A percentile compares a stretch with the other conserved stretches of the same genome.
phyloP scores from a whole-genome alignment of 345 rosid species.

The Cochlearia excelsa region DNA sequence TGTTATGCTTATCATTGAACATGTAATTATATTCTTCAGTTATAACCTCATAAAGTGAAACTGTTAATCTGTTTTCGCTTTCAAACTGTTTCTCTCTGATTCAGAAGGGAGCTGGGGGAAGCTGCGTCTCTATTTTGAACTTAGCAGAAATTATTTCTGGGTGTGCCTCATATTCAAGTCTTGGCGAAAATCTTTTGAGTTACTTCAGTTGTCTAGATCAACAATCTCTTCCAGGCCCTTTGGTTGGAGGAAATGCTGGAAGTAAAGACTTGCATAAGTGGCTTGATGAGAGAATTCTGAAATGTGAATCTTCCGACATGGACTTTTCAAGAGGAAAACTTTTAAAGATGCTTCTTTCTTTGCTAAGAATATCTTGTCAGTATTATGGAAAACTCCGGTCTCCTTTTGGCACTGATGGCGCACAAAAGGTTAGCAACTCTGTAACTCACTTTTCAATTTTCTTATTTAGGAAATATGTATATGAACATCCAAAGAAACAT shows the following conservation, averaged over 20 bases:
- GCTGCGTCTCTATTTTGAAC: conserved; percentile 64
- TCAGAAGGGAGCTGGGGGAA: conserved; percentile 55
- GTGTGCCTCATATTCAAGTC: conserved; percentile 38
- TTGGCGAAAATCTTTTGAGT: conserved; percentile 44
- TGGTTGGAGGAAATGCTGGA: conserved; percentile 92
- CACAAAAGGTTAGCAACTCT: conserved; percentile 50
- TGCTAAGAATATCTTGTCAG: conserved; percentile 87
- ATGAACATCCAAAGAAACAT: conserved; percentile 3
- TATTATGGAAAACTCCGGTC: conserved; percentile 96
- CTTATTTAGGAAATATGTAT: conserved; percentile 8
- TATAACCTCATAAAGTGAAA: conserved; percentile 5
- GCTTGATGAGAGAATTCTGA: conserved; percentile 80
- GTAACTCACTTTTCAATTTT: conserved; percentile 4
- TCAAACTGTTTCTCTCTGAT: conserved; percentile 37
- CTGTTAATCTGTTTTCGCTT: conserved; percentile 6
- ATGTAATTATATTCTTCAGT: conserved; percentile 4
- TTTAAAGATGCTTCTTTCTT: conserved; percentile 70
- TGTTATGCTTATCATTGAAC: neutral
- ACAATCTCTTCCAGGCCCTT: conserved; percentile 84
- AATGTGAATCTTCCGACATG: conserved; percentile 55
- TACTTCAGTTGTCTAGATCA: conserved; percentile 72
- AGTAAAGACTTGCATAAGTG: conserved; percentile 88
- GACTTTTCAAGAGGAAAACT: conserved; percentile 58
- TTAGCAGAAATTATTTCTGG: conserved; percentile 65
- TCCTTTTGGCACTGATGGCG: conserved; percentile 73